These are phyloP conservation scores for Elongisporangium senticosum DNA, from an alignment of 352 stramenopile species.

Conservation along the genomic window DNA sequence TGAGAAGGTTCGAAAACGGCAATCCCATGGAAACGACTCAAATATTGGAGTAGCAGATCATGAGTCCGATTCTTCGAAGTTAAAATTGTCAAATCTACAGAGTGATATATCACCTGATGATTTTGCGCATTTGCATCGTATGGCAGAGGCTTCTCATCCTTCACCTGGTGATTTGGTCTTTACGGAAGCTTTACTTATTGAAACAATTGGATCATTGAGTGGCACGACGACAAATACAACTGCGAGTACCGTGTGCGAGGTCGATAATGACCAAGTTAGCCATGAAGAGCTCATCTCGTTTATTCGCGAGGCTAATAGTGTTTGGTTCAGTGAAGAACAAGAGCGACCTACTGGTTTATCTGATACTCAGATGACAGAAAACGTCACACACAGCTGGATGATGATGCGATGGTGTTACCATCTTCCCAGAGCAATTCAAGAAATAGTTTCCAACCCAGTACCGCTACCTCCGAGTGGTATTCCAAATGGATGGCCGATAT, in stretches of 20 bases:
- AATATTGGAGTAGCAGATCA: background rate
- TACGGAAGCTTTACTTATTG: constrained; percentile 54
- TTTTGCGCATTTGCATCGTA: constrained; percentile 47
- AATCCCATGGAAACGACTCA: background rate
- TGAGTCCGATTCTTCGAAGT: background rate
- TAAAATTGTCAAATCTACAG: background rate
- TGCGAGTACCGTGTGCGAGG: constrained; percentile 21
- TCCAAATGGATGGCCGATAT: constrained; percentile 55
- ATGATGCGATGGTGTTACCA: constrained; percentile 79
- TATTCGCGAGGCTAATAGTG: constrained; percentile 49
- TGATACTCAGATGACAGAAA: constrained; percentile 11
- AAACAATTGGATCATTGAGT: constrained; percentile 32
- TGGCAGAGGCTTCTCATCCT: constrained; percentile 41
- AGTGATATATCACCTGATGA: constrained; percentile 33
- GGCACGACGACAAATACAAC: constrained; percentile 13
- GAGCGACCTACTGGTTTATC: constrained; percentile 1
- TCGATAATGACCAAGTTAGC: constrained; percentile 17
- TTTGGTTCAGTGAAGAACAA: constrained; percentile 32
- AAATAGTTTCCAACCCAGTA: constrained; percentile 49
- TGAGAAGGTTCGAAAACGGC: background rate
- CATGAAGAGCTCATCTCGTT: constrained; percentile 29
- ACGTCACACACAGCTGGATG: constrained; percentile 68
- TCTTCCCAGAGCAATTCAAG: constrained; percentile 46
- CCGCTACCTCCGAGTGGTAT: constrained; percentile 55
- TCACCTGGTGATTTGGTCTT: constrained; percentile 61